Percentiles rank a stretch among this genome's conserved stretches.
Conservation (phyloP, 192 early-diverging fungal species). For the Rhizophagus sp. region DNA sequence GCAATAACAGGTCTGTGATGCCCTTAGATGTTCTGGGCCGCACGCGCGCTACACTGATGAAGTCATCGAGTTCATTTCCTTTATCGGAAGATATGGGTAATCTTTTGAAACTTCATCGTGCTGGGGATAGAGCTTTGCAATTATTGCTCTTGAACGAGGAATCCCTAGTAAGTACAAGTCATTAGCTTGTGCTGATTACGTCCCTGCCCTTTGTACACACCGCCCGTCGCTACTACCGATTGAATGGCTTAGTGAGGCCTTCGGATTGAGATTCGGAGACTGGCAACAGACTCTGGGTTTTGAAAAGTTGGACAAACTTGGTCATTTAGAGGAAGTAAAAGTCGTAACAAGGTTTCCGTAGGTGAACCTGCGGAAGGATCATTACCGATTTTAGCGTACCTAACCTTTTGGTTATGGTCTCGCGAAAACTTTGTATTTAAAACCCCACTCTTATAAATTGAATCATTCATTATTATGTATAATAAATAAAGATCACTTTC, state of each 20-base stretch:
- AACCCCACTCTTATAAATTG: slow-evolving; percentile 12
- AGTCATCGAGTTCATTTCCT: slow-evolving; percentile 60
- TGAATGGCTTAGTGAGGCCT: background rate
- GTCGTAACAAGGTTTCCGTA: slow-evolving; percentile 21
- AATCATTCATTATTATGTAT: too few relatives aligned
- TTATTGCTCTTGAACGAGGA: slow-evolving; percentile 80
- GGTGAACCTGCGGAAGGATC: slow-evolving; percentile 14
- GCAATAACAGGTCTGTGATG: slow-evolving; percentile 86
- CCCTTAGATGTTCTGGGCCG: slow-evolving; percentile 69
- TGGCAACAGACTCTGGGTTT: slow-evolving; percentile 49
- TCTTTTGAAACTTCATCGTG: slow-evolving; percentile 13
- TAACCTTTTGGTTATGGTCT: slow-evolving; percentile 76
- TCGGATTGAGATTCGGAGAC: background rate
- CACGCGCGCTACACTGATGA: slow-evolving; percentile 66
- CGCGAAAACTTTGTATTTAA: slow-evolving; percentile 66
- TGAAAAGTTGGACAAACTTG: slow-evolving; percentile 76
- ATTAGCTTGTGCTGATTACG: slow-evolving; percentile 61
- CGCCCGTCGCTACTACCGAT: slow-evolving; percentile 6
- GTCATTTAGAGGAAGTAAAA: slow-evolving; percentile 89
- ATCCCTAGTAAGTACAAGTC: slow-evolving; percentile 81
- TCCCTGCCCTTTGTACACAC: slow-evolving; percentile 17
- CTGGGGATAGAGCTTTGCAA: slow-evolving; percentile 39
- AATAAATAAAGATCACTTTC: slow-evolving; percentile 15
- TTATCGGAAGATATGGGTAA: slow-evolving; percentile 51
- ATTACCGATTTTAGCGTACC: slow-evolving; percentile 58